Conservation (phyloP, 192 early-diverging fungal genomes). For the Rhizophagus prolifer region DNA sequence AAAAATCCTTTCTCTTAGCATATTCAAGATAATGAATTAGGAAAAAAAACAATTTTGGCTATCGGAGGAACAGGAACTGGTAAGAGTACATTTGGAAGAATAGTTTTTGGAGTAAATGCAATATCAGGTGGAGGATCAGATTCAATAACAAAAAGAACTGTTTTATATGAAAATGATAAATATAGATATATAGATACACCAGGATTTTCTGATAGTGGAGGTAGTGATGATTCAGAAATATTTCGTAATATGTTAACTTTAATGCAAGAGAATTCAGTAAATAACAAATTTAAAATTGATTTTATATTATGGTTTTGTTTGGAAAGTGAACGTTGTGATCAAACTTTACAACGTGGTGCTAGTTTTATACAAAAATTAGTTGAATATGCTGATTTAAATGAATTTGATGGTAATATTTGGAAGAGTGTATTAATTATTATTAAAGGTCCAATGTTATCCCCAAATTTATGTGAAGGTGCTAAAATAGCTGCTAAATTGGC, state of each 20-base stretch:
- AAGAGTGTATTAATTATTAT: not conserved
- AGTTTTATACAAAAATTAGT: slow-evolving; percentile 5
- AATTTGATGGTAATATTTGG: slow-evolving; percentile 1
- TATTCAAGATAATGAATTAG: not conserved
- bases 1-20: not conserved
- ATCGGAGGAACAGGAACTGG: slow-evolving; percentile 1
- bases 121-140: not conserved
- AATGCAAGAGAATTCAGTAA: not conserved
- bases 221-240: not conserved
- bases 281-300: slow-evolving; percentile 13
- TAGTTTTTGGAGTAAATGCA: not conserved
- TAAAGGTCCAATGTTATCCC: not conserved
- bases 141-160: not conserved
- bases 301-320: slow-evolving; percentile 12
- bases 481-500: not conserved
- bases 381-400: not conserved
- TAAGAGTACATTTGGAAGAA: not conserved
- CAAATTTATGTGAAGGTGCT: not conserved
- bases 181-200: slow-evolving; percentile 2
- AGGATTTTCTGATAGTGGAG: not conserved
- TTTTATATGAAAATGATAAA: not conserved
- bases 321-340: slow-evolving; percentile 9
- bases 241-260: slow-evolving; percentile 1
- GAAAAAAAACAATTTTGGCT: not conserved
- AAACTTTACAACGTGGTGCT: slow-evolving; percentile 4